phyloP scores from a whole-genome alignment of 1,139 yeast genomes.

The Chernovozyma sophiae-reginae region DNA sequence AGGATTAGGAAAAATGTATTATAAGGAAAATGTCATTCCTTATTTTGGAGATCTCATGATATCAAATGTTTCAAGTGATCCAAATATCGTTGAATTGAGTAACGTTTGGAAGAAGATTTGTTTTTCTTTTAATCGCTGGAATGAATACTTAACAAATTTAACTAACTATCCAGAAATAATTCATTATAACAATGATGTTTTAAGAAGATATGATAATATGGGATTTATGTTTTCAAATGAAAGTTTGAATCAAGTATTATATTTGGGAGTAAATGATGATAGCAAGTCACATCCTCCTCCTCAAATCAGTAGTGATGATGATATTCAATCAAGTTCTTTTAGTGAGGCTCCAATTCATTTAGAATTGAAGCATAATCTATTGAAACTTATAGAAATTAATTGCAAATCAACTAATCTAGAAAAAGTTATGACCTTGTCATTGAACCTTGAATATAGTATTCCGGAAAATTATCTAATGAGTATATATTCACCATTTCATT shows the following conservation, averaged over 20 bases:
- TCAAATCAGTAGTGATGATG: slow-evolving; percentile 3
- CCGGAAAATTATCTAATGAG: slow-evolving; percentile 35
- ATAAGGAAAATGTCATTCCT: slow-evolving; percentile 79
- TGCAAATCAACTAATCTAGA: slow-evolving; percentile 38
- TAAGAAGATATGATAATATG: slow-evolving; percentile 41
- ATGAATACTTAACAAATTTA: slow-evolving; percentile 51
- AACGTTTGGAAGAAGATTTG: slow-evolving; percentile 64
- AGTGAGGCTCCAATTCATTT: slow-evolving; percentile 9
- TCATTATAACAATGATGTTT: slow-evolving; percentile 40
- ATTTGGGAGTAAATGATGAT: slow-evolving; percentile 35
- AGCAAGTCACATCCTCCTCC: slow-evolving; percentile 20
- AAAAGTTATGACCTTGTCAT: slow-evolving; percentile 36
- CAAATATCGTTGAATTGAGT: slow-evolving; percentile 55
- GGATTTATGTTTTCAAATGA: slow-evolving; percentile 47
- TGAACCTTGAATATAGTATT: slow-evolving; percentile 36
- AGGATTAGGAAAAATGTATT: slow-evolving; percentile 74
- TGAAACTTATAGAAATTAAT: slow-evolving; percentile 36
- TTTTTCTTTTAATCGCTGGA: slow-evolving; percentile 81
- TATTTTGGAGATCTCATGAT: slow-evolving; percentile 78
- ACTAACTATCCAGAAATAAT: slow-evolving; percentile 36
- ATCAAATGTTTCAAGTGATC: slow-evolving; percentile 19
- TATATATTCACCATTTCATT: background rate
- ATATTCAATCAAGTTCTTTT: slow-evolving; percentile 5
- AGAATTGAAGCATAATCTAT: slow-evolving; percentile 22
- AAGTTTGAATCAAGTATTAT: slow-evolving; percentile 42